A percentile compares a stretch with the other conserved stretches of the same genome.
These are phyloP conservation scores for Lolium rigidum DNA, from an alignment of 176 grass and related monocot genomes.

Conservation along the genomic window DNA sequence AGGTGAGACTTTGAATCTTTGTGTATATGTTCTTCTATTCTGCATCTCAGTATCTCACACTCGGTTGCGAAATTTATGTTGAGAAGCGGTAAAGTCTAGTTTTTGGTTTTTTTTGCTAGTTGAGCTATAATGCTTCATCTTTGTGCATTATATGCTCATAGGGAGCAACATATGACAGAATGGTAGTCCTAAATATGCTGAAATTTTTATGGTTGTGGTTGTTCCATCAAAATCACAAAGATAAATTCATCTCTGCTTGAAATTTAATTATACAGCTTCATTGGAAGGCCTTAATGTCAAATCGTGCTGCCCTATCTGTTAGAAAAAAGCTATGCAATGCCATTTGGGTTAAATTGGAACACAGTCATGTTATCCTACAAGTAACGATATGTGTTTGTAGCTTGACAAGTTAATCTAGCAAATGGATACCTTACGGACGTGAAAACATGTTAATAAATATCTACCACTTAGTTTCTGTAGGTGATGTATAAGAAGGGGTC, in stretches of 20 bases:
- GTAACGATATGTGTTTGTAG: background rate
- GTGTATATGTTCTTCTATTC: background rate
- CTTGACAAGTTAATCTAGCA: background rate
- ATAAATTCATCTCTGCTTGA: slow-evolving; percentile 10
- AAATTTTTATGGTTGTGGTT: background rate
- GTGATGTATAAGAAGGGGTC: background rate
- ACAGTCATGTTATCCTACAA: background rate
- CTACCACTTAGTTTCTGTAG: background rate
- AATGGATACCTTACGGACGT: background rate
- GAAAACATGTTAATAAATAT: background rate
- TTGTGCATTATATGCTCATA: slow-evolving; percentile 21
- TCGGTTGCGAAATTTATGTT: background rate
- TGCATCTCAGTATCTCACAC: too few relatives aligned
- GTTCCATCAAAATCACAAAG: background rate
- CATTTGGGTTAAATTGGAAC: background rate
- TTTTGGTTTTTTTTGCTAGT: slow-evolving; percentile 22
- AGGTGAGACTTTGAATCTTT: slow-evolving; percentile 43
- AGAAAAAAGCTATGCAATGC: background rate
- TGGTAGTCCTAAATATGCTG: slow-evolving; percentile 1
- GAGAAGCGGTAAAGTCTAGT: background rate
- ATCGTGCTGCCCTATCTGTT: background rate
- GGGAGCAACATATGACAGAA: background rate
- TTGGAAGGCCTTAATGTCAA: background rate
- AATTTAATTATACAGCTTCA: background rate
- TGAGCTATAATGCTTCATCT: slow-evolving; percentile 14